Base-by-base conservation (phyloP, 2,329 filamentous ascomycete species). In the Fusarium pseudograminearum region DNA sequence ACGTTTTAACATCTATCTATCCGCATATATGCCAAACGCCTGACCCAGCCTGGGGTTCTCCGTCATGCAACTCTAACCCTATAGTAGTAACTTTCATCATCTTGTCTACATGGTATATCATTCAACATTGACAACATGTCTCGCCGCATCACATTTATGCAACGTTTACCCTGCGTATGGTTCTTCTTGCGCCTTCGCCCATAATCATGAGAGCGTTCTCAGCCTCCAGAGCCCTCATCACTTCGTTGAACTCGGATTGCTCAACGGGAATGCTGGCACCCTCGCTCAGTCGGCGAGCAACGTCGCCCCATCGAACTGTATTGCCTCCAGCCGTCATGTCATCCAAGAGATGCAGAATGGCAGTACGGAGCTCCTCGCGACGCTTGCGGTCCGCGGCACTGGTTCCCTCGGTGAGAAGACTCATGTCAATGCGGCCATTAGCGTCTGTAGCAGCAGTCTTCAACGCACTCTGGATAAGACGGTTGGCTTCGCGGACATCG, bases 391-490 rank as follows among this genome's bases (percentile, higher is more conserved):
- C 96, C n/a, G 90, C 90, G 1, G 93, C 90, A 73, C 91, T 94
- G 4, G 93, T 97, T n/a, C 96, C 96, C 77, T 98, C 96, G 0
- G 94, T 98, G 67, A 99, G 84, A 50, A 99, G 84, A 58, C 92
- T 92, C 96, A 99, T 98, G 78, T 99, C 96, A 76, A 99, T 98
- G 60, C 97, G 86, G 57, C 96, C 96, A 73, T 97, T 87, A 0
- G 93, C 84, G 78, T 99, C 97, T 0, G 97, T 99, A n/a, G 96
- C 96, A 0, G 95, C 93, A 70, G 97, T 97, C 85, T 98, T 98
- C 76, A 99, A 89, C 2, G 97, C 96, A 1, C 90, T 92, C 76
- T 95, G 93, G 80, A 99, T 99, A 42, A 99, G 85, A 14, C 96
- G 91, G 47, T 97, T 93, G 1, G 96, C 94, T 82, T 99, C 96